These are phyloP conservation scores for Saccharomycopsis vini DNA, from an alignment of 805 yeast genomes.

Conservation along the genomic window DNA sequence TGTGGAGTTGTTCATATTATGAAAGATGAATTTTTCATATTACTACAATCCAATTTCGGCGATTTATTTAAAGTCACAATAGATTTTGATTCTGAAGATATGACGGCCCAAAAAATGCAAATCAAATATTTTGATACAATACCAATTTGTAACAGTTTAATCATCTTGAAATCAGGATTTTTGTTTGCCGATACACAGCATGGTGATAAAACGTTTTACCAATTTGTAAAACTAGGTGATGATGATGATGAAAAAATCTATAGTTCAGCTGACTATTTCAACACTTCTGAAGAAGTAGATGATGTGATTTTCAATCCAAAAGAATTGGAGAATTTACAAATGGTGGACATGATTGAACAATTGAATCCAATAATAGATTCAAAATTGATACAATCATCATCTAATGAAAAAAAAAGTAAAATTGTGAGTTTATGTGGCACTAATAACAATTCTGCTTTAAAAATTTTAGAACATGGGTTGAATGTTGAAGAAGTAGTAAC, in stretches of 20 bases:
- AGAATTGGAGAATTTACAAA: constrained; percentile 44
- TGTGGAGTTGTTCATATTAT: constrained; percentile 57
- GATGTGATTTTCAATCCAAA: constrained; percentile 26
- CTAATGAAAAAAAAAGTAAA: not conserved
- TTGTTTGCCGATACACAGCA: constrained; percentile 56
- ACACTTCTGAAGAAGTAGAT: constrained; percentile 25
- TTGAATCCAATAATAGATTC: constrained; percentile 46
- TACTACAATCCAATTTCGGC: constrained; percentile 64
- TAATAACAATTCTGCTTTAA: constrained; percentile 37
- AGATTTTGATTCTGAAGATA: constrained; percentile 31
- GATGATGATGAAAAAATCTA: constrained; percentile 34
- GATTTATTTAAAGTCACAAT: constrained; percentile 65
- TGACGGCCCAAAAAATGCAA: constrained; percentile 32
- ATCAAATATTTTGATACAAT: constrained; percentile 72
- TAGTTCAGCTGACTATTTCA: constrained; percentile 25
- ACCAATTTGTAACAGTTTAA: constrained; percentile 45
- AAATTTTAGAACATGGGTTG: constrained; percentile 47
- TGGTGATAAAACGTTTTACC: constrained; percentile 62
- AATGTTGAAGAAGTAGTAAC: constrained; percentile 55
- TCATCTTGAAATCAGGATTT: constrained; percentile 67
- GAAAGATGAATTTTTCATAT: constrained; percentile 52
- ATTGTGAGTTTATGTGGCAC: constrained; percentile 18
- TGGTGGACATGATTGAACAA: constrained; percentile 39
- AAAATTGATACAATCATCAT: constrained; percentile 24
- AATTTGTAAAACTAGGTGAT: constrained; percentile 69